Base-by-base conservation (phyloP, 768 basidiomycete species). In the Sarcomyxa edulis region DNA sequence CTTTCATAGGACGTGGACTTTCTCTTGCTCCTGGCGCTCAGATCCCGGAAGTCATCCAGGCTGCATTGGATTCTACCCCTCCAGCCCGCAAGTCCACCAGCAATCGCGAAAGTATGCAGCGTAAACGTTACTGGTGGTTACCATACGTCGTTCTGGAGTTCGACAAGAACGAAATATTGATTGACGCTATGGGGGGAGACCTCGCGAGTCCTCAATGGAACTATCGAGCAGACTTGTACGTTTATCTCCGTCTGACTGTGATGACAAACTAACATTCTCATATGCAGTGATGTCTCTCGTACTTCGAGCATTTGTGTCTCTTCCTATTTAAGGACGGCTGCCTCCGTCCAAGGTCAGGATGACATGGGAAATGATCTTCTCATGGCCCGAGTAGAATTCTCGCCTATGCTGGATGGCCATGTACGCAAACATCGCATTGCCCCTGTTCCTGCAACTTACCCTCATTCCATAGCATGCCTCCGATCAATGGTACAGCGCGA, bases 301-400 rank as follows among this genome's bases (percentile, higher is more conserved):
- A 85, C 83, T 15, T 93, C 91, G 18, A 94, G 89, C 50, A 84
- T 99, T 41, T 81, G 90, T 21, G 80, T 98, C 20, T 91, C 89
- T 5, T 78, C 92, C 1, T 98, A 97, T 64, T 72, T 99, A 37
- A 76, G 96, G 25, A 94, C 91, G 4, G 74, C 83, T 6, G 74
- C 81, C 16, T 73, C 76, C 35, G 64, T 78, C 40, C 69, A 81
- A 50, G 78, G 84, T 28, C 81, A 84, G 45, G 85, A 88, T 53
- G 91, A 96, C 59, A 97, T 97, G 94, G 95, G 95, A 40, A 94
- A 95, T 56, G 96, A 99, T 63, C 55, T 97, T 42, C 80, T 94
- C 51, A 82, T 99, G 64, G 91, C 85, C n/a, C 82, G 91, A 12
- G 80, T 93, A 15, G 91, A 96, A 58, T 76, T 95, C 44, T 85